Evolutionary conservation across 129 eudicot genomes (phyloP).

Genomic region (Mikania micrantha): DNA sequence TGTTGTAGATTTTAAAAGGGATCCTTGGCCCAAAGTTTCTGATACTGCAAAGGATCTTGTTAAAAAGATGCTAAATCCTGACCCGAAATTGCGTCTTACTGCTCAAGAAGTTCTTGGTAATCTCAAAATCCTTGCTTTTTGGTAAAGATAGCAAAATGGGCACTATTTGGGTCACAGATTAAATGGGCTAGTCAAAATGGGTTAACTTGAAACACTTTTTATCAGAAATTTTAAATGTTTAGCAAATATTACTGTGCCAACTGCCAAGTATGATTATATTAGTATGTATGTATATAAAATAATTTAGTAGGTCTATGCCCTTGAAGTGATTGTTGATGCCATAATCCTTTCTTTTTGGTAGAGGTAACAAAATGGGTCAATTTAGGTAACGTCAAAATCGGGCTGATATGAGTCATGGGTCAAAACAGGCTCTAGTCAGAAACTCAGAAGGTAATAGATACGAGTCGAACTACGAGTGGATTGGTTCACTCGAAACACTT

Average conservation of each 20-base stretch:
- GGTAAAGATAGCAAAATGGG: neutral
- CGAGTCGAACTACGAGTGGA: neutral
- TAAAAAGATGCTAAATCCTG: conserved; percentile 26
- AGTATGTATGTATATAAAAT: neutral
- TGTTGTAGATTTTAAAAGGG: conserved; percentile 25
- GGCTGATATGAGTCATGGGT: no score
- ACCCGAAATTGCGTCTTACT: conserved; percentile 17
- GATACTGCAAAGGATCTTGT: conserved; percentile 28
- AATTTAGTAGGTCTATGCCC: no score
- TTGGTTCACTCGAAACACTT: neutral
- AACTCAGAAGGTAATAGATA: neutral
- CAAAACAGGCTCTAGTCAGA: no score
- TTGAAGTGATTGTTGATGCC: no score
- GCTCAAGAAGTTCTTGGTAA: conserved; percentile 26
- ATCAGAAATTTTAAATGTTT: neutral
- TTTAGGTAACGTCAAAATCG: neutral
- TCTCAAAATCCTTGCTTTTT: neutral
- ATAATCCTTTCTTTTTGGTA: no score
- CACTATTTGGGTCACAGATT: neutral
- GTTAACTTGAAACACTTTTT: neutral
- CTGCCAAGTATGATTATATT: neutral
- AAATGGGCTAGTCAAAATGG: neutral
- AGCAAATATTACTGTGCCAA: no score
- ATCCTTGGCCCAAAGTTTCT: conserved; percentile 26
- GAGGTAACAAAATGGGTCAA: neutral